Conservation (phyloP, 2,329 filamentous ascomycete genomes). For the Diaporthe sp. region DNA sequence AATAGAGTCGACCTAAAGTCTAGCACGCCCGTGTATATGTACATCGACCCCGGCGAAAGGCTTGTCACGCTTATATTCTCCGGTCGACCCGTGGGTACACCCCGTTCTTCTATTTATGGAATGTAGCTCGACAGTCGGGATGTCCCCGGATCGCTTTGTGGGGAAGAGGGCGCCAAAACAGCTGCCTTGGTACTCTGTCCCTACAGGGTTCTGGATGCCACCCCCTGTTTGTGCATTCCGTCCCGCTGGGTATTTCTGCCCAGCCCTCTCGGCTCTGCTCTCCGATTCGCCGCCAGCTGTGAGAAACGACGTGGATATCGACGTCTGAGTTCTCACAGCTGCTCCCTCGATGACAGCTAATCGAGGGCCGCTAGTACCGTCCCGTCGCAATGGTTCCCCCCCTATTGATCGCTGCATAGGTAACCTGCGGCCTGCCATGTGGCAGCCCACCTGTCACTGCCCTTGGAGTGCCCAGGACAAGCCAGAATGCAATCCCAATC, state of each 20-base stretch:
- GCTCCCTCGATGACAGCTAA: conserved; percentile 27
- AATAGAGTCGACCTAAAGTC: conserved; percentile 17
- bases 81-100: conserved; percentile 13
- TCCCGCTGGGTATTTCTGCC: conserved; percentile 30
- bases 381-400: conserved; percentile 26
- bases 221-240: conserved; percentile 19
- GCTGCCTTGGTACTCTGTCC: not conserved
- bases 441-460: conserved; percentile 29
- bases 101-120: conserved; percentile 32
- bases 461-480: too few species aligned
- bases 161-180: conserved; percentile 30
- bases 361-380: conserved; percentile 19
- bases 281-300: conserved; percentile 26
- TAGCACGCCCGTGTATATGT: conserved; percentile 21
- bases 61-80: conserved; percentile 23
- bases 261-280: not conserved
- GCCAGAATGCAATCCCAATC: too few species aligned
- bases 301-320: conserved; percentile 21
- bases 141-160: conserved; percentile 34
- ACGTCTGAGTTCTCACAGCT: conserved; percentile 18
- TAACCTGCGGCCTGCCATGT: conserved; percentile 25
- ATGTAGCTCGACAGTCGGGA: conserved; percentile 7
- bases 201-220: conserved; percentile 17
- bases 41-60: conserved; percentile 6
- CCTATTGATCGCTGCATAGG: conserved; percentile 30